phyloP scores from a whole-genome alignment of 179 eudicot species.

The Silene noctiflora region DNA sequence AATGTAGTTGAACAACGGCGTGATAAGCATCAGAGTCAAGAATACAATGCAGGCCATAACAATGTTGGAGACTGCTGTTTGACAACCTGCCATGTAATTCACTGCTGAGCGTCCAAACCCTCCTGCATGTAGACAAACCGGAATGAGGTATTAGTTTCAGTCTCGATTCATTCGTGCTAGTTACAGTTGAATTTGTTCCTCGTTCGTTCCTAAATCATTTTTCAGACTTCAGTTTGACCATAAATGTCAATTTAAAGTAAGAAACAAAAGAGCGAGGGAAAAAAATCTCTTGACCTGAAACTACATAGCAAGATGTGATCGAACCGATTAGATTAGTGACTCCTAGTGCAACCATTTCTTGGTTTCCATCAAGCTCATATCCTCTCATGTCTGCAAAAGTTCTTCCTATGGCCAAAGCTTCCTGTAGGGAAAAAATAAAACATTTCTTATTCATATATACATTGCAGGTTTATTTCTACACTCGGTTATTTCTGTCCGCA shows the following conservation, averaged over 20 bases:
- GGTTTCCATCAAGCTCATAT: slow-evolving; percentile 67
- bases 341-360: slow-evolving; percentile 76
- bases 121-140: slow-evolving; percentile 36
- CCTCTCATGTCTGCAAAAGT: slow-evolving; percentile 70
- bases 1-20: slow-evolving; percentile 56
- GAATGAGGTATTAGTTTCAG: too few species aligned
- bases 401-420: slow-evolving; percentile 71
- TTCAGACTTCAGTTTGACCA: too few species aligned
- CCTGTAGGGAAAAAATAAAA: slow-evolving; percentile 29
- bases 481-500: too few species aligned
- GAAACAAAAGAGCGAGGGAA: too few species aligned
- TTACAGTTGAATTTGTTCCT: too few species aligned
- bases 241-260: too few species aligned
- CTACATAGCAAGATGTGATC: slow-evolving; percentile 63
- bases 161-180: too few species aligned
- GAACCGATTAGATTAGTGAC: slow-evolving; percentile 60
- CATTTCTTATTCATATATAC: too few species aligned
- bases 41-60: slow-evolving; percentile 65
- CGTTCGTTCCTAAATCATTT: too few species aligned
- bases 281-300: slow-evolving; percentile 44
- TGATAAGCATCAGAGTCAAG: slow-evolving; percentile 45
- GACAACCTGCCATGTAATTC: slow-evolving; percentile 28
- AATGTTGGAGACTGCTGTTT: slow-evolving; percentile 56
- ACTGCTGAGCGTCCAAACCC: slow-evolving; percentile 74
- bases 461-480: too few species aligned